Conservation (phyloP, 2,329 filamentous ascomycete species). For the Aspergillus spinulosporus region DNA sequence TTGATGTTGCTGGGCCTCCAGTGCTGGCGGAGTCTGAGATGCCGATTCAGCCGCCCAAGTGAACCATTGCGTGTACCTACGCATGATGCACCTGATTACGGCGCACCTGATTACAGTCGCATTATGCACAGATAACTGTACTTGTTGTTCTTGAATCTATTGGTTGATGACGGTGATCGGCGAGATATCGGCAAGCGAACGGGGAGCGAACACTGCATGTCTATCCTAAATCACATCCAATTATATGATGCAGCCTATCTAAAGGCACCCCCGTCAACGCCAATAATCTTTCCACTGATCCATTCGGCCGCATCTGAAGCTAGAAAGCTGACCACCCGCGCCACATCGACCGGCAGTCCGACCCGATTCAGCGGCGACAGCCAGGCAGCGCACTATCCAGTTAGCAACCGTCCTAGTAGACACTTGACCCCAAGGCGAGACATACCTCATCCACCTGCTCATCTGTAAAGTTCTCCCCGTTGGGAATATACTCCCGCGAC, state of each 20-base stretch:
- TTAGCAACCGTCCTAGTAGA: background rate
- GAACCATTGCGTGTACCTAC: too few species aligned
- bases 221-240: too few species aligned
- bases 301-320: conserved; percentile 14
- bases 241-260: background rate
- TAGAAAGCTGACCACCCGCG: conserved; percentile 13
- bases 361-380: conserved; percentile 6
- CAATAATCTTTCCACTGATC: conserved; percentile 10
- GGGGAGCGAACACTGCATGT: too few species aligned
- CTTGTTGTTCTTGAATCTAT: too few species aligned
- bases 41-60: background rate
- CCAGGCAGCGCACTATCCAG: conserved; percentile 4
- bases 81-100: too few species aligned
- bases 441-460: conserved; percentile 5
- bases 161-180: too few species aligned
- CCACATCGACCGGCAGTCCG: conserved; percentile 12
- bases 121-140: too few species aligned
- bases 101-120: too few species aligned
- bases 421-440: background rate
- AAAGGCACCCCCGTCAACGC: conserved; percentile 3
- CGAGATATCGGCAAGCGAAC: too few species aligned
- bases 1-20: background rate
- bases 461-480: conserved; percentile 7
- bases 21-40: background rate
- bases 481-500: conserved; percentile 14